Percentiles rank a stretch among this genome's conserved stretches.
These are phyloP conservation scores for Orbilia quercus DNA, from an alignment of 2,329 filamentous ascomycete species.

Conservation along the genomic window DNA sequence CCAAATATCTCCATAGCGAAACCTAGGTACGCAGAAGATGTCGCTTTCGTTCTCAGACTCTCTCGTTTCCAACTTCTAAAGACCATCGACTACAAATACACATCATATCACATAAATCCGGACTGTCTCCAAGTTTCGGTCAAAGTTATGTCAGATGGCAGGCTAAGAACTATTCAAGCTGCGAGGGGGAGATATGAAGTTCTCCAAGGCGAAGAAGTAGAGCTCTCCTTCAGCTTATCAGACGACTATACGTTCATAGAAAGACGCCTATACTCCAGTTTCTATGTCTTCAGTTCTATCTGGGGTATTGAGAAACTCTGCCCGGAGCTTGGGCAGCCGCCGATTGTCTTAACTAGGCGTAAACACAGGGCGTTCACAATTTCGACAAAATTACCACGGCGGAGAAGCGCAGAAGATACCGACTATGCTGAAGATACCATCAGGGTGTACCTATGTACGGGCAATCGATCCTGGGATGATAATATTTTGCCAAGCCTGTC, in stretches of 20 bases:
- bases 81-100: too few species aligned
- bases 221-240: not conserved
- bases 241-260: not conserved
- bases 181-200: slow-evolving; percentile 14
- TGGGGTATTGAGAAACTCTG: slow-evolving; percentile 26
- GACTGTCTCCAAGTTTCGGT: too few species aligned
- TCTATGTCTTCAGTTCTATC: slow-evolving; percentile 22
- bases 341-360: not conserved
- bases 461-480: slow-evolving; percentile 33
- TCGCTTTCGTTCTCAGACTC: too few species aligned
- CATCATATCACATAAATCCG: too few species aligned
- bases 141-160: too few species aligned
- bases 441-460: slow-evolving; percentile 24
- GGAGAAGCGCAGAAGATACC: not conserved
- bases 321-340: slow-evolving; percentile 13
- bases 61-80: too few species aligned
- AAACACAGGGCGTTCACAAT: not conserved
- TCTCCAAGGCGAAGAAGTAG: not conserved
- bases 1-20: too few species aligned
- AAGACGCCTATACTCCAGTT: slow-evolving; percentile 12
- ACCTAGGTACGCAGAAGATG: too few species aligned
- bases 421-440: slow-evolving; percentile 24
- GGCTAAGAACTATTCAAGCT: too few species aligned
- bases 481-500: slow-evolving; percentile 14
- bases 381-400: not conserved